Conservation (phyloP, 495 filamentous ascomycete genomes). For the Neurospora sp. region DNA sequence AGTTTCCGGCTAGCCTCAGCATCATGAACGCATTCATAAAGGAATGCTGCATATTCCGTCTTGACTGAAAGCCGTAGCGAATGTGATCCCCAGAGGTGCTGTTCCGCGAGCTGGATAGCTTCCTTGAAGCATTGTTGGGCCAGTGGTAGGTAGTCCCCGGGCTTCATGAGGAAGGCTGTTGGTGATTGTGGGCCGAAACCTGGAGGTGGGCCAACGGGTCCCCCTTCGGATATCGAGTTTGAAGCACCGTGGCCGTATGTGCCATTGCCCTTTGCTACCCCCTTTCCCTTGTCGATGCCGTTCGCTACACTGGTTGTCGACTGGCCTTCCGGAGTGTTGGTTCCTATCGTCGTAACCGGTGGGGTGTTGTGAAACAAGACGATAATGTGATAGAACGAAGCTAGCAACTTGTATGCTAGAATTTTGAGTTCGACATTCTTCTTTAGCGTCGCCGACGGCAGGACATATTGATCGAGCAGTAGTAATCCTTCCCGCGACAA, state of each 20-base stretch:
- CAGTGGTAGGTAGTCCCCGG: conserved; percentile 70
- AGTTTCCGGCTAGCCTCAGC: conserved; percentile 58
- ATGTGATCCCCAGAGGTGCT: conserved; percentile 72
- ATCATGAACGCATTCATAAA: conserved; percentile 90
- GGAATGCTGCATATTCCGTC: conserved; percentile 86
- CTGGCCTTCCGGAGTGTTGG: conserved; percentile 20
- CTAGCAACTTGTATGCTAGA: conserved; percentile 80
- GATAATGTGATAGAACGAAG: conserved; percentile 93
- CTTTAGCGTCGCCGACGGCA: conserved; percentile 54
- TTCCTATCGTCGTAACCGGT: conserved; percentile 29
- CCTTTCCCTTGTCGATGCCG: conserved; percentile 35
- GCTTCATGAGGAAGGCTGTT: conserved; percentile 63
- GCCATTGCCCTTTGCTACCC: conserved; percentile 25
- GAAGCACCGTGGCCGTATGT: conserved; percentile 7
- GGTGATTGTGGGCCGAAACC: conserved; percentile 40
- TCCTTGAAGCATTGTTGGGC: conserved; percentile 74
- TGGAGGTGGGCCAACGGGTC: conserved; percentile 39
- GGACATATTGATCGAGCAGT: conserved; percentile 74
- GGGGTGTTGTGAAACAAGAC: conserved; percentile 84
- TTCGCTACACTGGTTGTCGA: conserved; percentile 7
- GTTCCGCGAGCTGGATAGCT: conserved; percentile 62
- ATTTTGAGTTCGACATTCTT: conserved; percentile 69
- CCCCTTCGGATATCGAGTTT: conserved; percentile 25
- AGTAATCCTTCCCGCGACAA: conserved; percentile 83
- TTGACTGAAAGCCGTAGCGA: conserved; percentile 85